Conservation (phyloP, 2,329 filamentous ascomycete species). For the Aureobasidium leucospermi region DNA sequence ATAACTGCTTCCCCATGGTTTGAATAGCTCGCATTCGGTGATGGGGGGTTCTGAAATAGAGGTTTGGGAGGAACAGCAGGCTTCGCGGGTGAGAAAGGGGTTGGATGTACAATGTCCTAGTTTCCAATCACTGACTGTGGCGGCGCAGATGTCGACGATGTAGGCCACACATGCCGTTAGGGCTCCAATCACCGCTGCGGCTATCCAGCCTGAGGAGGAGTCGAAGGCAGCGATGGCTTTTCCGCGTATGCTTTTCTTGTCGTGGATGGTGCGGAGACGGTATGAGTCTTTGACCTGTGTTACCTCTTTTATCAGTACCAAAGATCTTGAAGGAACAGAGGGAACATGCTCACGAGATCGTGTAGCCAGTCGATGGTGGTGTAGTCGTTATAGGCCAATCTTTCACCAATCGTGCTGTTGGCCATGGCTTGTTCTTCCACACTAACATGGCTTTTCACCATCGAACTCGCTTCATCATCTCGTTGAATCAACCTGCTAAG, state of each 20-base stretch:
- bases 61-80: constrained; percentile 38
- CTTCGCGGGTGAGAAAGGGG: constrained; percentile 40
- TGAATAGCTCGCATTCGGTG: constrained; percentile 34
- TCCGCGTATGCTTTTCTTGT: constrained; percentile 36
- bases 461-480: constrained; percentile 36
- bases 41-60: constrained; percentile 22
- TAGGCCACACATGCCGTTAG: constrained; percentile 51
- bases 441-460: constrained; percentile 35
- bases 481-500: constrained; percentile 28
- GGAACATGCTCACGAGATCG: constrained; percentile 38
- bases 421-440: constrained; percentile 44
- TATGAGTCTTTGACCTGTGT: constrained; percentile 49
- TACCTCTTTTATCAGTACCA: no score
- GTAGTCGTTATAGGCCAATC: constrained; percentile 55
- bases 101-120: constrained; percentile 46
- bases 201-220: constrained; percentile 49
- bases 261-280: constrained; percentile 42
- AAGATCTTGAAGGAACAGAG: no score
- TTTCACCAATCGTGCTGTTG: constrained; percentile 44
- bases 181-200: constrained; percentile 46
- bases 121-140: constrained; percentile 51
- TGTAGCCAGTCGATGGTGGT: constrained; percentile 57
- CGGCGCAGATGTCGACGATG: constrained; percentile 47
- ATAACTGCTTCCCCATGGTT: constrained; percentile 38
- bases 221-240: constrained; percentile 39